Conservation (phyloP, 768 basidiomycete genomes). For the Leccinum subgranulosum region DNA sequence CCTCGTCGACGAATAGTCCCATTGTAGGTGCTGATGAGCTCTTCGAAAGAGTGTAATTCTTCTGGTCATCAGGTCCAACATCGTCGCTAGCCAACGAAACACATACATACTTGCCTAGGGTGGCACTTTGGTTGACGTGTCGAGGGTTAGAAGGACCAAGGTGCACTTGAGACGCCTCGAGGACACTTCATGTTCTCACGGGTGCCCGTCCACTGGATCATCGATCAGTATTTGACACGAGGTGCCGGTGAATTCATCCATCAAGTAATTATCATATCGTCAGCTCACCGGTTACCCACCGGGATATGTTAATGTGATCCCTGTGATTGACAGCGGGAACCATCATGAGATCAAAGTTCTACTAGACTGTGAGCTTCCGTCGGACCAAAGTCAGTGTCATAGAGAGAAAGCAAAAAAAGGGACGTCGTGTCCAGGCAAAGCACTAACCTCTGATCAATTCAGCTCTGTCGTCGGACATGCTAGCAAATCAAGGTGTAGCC, state of each 20-base stretch:
- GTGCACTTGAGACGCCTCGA: conserved; percentile 2
- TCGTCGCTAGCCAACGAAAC: neutral
- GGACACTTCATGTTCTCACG: conserved; percentile 4
- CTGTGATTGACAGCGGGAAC: neutral
- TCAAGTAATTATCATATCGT: neutral
- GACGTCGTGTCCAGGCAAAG: neutral
- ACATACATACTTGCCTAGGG: neutral
- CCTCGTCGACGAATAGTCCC: conserved; percentile 21
- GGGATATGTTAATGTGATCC: neutral
- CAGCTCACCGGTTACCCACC: neutral
- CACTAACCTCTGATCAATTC: conserved; percentile 32
- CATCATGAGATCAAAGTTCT: too few relatives aligned
- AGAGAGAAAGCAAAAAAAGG: neutral
- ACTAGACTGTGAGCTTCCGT: neutral
- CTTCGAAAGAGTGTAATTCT: neutral
- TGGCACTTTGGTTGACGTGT: neutral
- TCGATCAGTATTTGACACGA: too few relatives aligned
- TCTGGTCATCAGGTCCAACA: neutral
- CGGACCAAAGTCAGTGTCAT: neutral
- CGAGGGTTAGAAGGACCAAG: neutral
- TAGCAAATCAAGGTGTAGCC: conserved; percentile 1
- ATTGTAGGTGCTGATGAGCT: conserved; percentile 1
- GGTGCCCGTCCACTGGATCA: neutral
- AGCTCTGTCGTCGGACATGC: conserved; percentile 33
- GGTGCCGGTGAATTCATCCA: too few relatives aligned